phyloP scores from a whole-genome alignment of 805 yeast species.

The Teunomyces atbi region DNA sequence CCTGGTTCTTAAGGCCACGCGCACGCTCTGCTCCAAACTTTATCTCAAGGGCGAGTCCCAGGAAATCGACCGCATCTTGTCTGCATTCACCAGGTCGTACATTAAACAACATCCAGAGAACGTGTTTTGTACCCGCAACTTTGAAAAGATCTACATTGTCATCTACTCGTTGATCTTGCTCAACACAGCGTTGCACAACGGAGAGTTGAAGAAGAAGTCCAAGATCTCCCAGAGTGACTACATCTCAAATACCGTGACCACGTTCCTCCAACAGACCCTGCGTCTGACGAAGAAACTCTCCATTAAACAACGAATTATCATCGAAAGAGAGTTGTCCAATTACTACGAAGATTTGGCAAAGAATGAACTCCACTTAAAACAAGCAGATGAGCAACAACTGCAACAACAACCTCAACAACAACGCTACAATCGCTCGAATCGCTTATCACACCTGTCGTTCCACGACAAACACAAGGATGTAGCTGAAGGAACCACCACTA shows the following conservation, averaged over 20 bases:
- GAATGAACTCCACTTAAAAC: constrained; percentile 41
- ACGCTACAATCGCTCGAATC: constrained; percentile 4
- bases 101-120: constrained; percentile 45
- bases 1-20: constrained; percentile 56
- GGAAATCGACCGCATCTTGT: constrained; percentile 71
- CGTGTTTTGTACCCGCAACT: constrained; percentile 48
- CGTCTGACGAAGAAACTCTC: constrained; percentile 25
- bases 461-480: constrained; percentile 1
- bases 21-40: constrained; percentile 61
- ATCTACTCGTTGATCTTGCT: constrained; percentile 69
- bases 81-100: constrained; percentile 68
- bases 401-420: background rate
- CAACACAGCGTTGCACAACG: constrained; percentile 74
- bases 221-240: constrained; percentile 42
- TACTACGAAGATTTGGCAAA: constrained; percentile 44
- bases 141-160: constrained; percentile 62
- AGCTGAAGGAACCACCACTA: background rate
- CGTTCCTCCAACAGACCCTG: constrained; percentile 39
- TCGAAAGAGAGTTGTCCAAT: constrained; percentile 42
- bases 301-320: constrained; percentile 41
- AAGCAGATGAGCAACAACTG: constrained; percentile 12
- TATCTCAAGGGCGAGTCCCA: constrained; percentile 82
- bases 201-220: constrained; percentile 36
- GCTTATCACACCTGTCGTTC: constrained; percentile 11
- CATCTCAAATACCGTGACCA: constrained; percentile 40